Evolutionary conservation across 1,284 basidiomycete genomes (phyloP).

Genomic region (Calocybe gambosa): DNA sequence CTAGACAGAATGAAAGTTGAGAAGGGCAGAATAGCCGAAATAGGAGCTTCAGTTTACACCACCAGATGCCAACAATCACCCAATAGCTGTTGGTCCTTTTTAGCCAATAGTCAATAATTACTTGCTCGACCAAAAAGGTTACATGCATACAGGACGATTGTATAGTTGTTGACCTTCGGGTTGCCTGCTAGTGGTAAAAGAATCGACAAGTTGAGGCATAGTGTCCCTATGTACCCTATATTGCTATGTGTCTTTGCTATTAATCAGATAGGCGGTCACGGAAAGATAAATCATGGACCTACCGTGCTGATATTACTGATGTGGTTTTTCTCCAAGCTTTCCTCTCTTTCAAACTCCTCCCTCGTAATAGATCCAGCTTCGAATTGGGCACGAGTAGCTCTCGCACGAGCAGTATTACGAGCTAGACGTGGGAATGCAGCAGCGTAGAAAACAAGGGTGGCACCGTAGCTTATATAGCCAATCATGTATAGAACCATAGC

Average conservation of each 20-base stretch:
- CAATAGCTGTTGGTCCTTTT: conserved; percentile 66
- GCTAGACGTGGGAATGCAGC: conserved; percentile 80
- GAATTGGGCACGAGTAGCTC: conserved; percentile 51
- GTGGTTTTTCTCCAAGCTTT: conserved; percentile 77
- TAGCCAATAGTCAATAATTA: not conserved
- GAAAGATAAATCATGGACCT: conserved; percentile 17
- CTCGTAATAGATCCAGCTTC: conserved; percentile 50
- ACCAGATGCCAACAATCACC: conserved; percentile 73
- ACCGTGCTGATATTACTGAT: conserved; percentile 85
- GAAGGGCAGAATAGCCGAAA: not conserved
- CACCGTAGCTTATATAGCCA: conserved; percentile 72
- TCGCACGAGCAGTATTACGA: conserved; percentile 68
- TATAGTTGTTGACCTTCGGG: conserved; percentile 68
- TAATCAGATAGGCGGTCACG: conserved; percentile 12
- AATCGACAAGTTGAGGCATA: conserved; percentile 66
- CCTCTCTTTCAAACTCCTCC: conserved; percentile 69
- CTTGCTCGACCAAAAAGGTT: conserved; percentile 5
- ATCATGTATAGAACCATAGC: conserved; percentile 81
- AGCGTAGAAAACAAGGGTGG: conserved; percentile 77
- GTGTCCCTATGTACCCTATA: conserved; percentile 63
- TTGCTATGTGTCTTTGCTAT: conserved; percentile 61
- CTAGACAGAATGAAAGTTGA: conserved; percentile 27
- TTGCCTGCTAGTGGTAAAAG: conserved; percentile 65
- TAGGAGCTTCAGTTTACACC: conserved; percentile 48
- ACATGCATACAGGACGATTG: conserved; percentile 48